phyloP scores from a whole-genome alignment of 371 early-diverging fungal species.

The Mucor racemosus region DNA sequence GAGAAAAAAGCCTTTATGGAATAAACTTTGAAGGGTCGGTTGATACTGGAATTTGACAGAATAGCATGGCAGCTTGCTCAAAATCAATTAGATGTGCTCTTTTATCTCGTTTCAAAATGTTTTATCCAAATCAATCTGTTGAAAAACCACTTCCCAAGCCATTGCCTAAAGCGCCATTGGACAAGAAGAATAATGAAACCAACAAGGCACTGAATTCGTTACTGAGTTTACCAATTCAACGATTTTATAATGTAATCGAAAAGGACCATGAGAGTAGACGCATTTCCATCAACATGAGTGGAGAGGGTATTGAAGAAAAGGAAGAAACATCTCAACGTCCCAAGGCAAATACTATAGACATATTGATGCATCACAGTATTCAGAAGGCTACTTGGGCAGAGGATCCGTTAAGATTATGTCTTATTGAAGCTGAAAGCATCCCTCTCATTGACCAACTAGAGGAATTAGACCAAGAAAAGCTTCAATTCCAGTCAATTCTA shows the following conservation, averaged over 20 bases:
- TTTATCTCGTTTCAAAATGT: slow-evolving; percentile 4
- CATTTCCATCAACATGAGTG: not conserved
- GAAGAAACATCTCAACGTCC: not conserved
- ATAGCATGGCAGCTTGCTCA: not conserved
- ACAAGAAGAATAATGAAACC: not conserved
- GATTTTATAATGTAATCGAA: slow-evolving; percentile 3
- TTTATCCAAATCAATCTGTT: not conserved
- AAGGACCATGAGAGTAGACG: not conserved
- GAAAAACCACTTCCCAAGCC: slow-evolving; percentile 5
- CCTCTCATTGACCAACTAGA: not conserved
- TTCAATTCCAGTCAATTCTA: not conserved
- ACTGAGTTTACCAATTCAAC: not conserved
- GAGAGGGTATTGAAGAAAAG: not conserved
- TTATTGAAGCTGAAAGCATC: not conserved
- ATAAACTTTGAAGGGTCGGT: slow-evolving; percentile 4
- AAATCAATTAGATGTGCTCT: not conserved
- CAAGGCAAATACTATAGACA: not conserved
- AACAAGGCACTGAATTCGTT: not conserved
- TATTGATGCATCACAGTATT: slow-evolving; percentile 1
- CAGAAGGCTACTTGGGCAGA: slow-evolving; percentile 11
- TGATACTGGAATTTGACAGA: not conserved
- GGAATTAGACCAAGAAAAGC: not conserved
- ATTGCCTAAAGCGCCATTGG: not conserved
- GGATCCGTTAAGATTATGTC: slow-evolving; percentile 5
- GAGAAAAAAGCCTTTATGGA: slow-evolving; percentile 2